These are phyloP conservation scores for Backusella parvicylindrica DNA, from an alignment of 192 early-diverging fungal species.

Conservation along the genomic window DNA sequence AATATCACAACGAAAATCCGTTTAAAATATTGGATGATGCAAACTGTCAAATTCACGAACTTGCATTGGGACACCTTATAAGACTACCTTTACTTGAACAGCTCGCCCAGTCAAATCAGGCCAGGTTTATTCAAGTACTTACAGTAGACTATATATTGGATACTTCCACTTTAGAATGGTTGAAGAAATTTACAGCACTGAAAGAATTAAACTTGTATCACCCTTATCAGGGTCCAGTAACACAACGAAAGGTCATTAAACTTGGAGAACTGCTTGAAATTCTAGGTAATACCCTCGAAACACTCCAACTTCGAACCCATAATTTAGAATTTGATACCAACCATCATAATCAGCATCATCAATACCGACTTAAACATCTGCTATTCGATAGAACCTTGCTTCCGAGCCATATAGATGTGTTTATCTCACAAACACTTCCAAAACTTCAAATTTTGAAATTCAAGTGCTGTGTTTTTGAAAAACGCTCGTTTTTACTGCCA, in stretches of 20 bases:
- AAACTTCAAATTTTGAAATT: background rate
- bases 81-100: background rate
- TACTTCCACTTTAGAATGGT: background rate
- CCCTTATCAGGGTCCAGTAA: background rate
- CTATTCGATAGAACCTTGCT: background rate
- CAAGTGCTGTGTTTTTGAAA: background rate
- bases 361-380: background rate
- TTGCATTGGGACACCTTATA: background rate
- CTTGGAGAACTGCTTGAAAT: background rate
- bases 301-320: background rate
- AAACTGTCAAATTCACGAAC: background rate
- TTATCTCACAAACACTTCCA: background rate
- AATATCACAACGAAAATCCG: background rate
- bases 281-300: background rate
- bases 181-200: background rate
- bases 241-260: background rate
- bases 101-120: background rate
- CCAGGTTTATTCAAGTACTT: background rate
- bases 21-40: background rate
- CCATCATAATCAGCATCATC: background rate
- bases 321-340: background rate
- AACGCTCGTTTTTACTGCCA: background rate
- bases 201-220: background rate
- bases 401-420: background rate
- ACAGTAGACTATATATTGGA: background rate